Conservation (phyloP, 768 basidiomycete species). For the Amanita fuliginea region DNA sequence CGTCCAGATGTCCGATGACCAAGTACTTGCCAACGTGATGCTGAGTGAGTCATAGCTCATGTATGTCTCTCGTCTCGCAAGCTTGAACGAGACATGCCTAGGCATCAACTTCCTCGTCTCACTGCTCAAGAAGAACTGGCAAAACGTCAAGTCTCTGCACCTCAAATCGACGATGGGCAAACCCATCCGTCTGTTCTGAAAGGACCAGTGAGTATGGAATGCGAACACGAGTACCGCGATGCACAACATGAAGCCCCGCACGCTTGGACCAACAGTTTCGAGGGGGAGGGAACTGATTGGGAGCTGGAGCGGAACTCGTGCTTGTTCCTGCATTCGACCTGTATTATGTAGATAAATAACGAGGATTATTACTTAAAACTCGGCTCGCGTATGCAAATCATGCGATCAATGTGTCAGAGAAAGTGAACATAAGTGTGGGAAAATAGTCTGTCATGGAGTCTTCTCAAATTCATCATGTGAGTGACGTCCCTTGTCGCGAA, state of each 20-base stretch:
- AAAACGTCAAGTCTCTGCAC: conserved; percentile 97
- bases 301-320: conserved; percentile 52
- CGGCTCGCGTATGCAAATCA: too few relatives aligned
- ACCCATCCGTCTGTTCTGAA: conserved; percentile 86
- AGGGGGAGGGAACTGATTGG: conserved; percentile 70
- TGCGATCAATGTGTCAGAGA: too few relatives aligned
- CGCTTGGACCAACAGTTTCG: conserved; percentile 92
- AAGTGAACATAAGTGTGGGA: too few relatives aligned
- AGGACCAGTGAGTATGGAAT: conserved; percentile 2
- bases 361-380: too few relatives aligned
- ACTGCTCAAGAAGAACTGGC: conserved; percentile 99
- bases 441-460: too few relatives aligned
- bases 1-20: conserved; percentile 95
- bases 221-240: conserved; percentile 35
- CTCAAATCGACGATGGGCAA: conserved; percentile 99
- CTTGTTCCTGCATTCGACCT: not conserved
- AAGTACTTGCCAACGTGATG: conserved; percentile 97
- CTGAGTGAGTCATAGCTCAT: conserved; percentile 44
- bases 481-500: too few relatives aligned
- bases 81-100: conserved; percentile 16
- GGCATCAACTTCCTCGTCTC: conserved; percentile 99
- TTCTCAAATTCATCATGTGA: too few relatives aligned
- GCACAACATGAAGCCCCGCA: conserved; percentile 97
- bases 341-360: not conserved
- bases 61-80: not conserved